Percentiles rank a stretch among this genome's conserved stretches.
Conservation (phyloP, 2,329 filamentous ascomycete species). For the Colletotrichum euphorbiae region DNA sequence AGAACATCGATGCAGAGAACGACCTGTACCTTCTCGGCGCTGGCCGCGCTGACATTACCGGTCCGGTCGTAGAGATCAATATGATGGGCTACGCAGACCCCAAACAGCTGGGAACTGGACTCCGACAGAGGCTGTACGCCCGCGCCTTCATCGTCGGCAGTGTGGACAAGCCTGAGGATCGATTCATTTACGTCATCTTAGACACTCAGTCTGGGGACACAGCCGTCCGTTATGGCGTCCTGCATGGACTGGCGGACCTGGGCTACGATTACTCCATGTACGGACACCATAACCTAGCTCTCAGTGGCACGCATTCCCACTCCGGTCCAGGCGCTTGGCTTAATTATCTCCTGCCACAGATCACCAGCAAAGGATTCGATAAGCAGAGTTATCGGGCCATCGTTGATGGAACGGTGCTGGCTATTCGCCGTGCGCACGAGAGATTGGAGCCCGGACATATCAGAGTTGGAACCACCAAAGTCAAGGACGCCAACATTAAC, state of each 20-base stretch:
- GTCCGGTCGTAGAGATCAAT: slow-evolving; percentile 88
- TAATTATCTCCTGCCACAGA: slow-evolving; percentile 90
- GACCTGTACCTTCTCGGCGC: slow-evolving; percentile 63
- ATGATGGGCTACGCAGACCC: slow-evolving; percentile 89
- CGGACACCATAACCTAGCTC: slow-evolving; percentile 82
- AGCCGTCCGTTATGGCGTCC: slow-evolving; percentile 83
- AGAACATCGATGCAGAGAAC: slow-evolving; percentile 17
- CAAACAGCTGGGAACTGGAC: slow-evolving; percentile 81
- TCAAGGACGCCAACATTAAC: slow-evolving; percentile 86
- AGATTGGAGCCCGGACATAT: slow-evolving; percentile 67
- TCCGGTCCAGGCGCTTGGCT: slow-evolving; percentile 91
- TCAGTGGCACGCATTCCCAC: slow-evolving; percentile 92
- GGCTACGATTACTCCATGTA: slow-evolving; percentile 81
- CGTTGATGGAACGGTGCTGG: slow-evolving; percentile 83
- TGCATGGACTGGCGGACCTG: slow-evolving; percentile 75
- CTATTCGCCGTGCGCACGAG: slow-evolving; percentile 83
- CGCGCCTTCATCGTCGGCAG: slow-evolving; percentile 88
- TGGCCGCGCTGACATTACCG: slow-evolving; percentile 67
- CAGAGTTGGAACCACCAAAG: slow-evolving; percentile 69
- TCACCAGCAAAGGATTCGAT: slow-evolving; percentile 87
- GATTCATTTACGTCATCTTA: slow-evolving; percentile 88
- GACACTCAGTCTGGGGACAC: slow-evolving; percentile 90
- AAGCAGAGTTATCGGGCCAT: slow-evolving; percentile 88
- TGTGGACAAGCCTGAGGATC: slow-evolving; percentile 70
- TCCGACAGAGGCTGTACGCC: slow-evolving; percentile 87